Evolutionary conservation across 129 eudicot genomes (phyloP).

Genomic region (Pittosporum tobira): DNA sequence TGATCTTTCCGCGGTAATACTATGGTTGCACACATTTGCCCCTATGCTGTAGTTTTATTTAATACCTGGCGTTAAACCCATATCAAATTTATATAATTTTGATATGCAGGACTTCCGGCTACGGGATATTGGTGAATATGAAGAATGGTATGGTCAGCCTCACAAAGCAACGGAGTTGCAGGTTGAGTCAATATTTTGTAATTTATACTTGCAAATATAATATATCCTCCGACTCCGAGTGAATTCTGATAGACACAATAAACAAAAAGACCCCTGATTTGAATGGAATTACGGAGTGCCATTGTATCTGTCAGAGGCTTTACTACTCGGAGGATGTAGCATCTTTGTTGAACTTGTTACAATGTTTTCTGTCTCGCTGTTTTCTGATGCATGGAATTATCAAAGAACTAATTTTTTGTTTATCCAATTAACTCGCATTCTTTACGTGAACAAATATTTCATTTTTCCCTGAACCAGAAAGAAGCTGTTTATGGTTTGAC

Average conservation of each 20-base stretch:
- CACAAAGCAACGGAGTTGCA: slow-evolving; percentile 81
- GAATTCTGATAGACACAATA: no score
- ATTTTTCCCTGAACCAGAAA: slow-evolving; percentile 42
- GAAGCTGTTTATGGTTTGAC: slow-evolving; percentile 97
- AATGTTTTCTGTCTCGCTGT: no score
- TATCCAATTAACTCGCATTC: neutral
- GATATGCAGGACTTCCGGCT: slow-evolving; percentile 82
- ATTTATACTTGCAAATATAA: neutral
- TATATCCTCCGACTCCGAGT: no score
- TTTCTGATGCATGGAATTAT: neutral
- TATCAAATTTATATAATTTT: slow-evolving; percentile 8
- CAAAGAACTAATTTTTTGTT: neutral
- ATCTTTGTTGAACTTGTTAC: no score
- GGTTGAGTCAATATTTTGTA: slow-evolving; percentile 33
- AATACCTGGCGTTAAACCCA: neutral
- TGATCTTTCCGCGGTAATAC: slow-evolving; percentile 93
- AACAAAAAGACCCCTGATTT: no score
- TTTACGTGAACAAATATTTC: slow-evolving; percentile 1
- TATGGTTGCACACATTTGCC: slow-evolving; percentile 8
- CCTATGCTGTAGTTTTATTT: neutral
- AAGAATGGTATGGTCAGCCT: slow-evolving; percentile 98
- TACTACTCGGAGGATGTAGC: no score
- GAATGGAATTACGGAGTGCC: no score
- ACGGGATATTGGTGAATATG: slow-evolving; percentile 65
- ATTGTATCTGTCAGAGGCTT: no score